Percentiles rank a stretch among this genome's conserved stretches.
Evolutionary conservation across 2,329 filamentous ascomycete species (phyloP).

Genomic region (Trichocomaceae sp.): DNA sequence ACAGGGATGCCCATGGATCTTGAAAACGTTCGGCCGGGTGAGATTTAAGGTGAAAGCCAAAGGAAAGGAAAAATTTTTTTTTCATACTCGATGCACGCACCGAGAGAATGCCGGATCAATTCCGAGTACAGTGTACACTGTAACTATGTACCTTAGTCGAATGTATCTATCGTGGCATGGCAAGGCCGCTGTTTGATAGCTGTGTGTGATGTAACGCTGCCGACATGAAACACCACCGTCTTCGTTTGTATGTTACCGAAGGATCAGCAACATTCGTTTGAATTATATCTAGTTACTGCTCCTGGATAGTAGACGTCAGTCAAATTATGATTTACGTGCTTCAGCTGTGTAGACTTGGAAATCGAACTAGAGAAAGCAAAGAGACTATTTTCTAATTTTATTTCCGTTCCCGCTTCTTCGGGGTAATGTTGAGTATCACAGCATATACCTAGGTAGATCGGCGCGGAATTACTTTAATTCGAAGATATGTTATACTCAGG

Average conservation of each 20-base stretch:
- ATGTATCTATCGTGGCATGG: too few species aligned
- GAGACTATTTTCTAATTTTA: not conserved
- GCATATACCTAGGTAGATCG: conserved; percentile 2
- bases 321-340: not conserved
- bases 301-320: not conserved
- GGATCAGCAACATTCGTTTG: not conserved
- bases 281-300: not conserved
- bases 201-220: not conserved
- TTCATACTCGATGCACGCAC: not conserved
- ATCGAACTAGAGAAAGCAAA: not conserved
- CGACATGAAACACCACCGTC: not conserved
- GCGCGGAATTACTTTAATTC: not conserved
- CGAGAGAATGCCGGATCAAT: not conserved
- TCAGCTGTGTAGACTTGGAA: not conserved
- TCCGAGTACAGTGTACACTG: too few species aligned
- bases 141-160: not conserved
- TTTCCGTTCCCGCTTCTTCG: not conserved
- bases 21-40: not conserved
- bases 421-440: not conserved
- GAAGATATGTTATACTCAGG: too few species aligned
- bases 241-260: not conserved
- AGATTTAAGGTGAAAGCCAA: not conserved
- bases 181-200: too few species aligned
- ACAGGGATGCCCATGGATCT: conserved; percentile 1
- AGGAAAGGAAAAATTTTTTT: not conserved